phyloP scores from a whole-genome alignment of 2,329 filamentous ascomycete species.

The Ophiocordyceps robertsii region DNA sequence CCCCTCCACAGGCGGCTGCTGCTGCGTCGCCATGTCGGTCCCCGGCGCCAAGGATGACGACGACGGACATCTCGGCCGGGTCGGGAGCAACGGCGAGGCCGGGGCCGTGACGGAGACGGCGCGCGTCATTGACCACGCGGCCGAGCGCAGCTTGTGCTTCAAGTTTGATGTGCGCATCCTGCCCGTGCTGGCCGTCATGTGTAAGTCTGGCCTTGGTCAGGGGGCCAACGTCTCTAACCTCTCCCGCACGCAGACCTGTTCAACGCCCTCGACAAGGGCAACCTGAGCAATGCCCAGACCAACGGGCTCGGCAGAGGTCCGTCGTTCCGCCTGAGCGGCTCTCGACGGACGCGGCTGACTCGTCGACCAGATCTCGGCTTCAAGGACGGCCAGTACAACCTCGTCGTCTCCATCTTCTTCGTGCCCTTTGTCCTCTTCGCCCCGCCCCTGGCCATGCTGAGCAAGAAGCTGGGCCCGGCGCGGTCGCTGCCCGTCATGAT shows the following conservation, averaged over 20 bases:
- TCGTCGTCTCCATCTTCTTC: constrained; percentile 60
- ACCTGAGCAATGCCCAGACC: constrained; percentile 42
- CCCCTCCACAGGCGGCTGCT: too few species aligned
- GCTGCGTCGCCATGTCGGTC: neutral
- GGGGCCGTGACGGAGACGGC: constrained; percentile 9
- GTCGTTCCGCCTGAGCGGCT: neutral
- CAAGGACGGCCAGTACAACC: constrained; percentile 53
- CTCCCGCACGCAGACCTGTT: constrained; percentile 25
- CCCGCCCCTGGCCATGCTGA: constrained; percentile 43
- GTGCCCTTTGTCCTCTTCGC: constrained; percentile 62
- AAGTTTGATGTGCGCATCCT: constrained; percentile 42
- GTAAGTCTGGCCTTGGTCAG: too few species aligned
- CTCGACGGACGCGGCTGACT: neutral
- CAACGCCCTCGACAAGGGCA: constrained; percentile 30
- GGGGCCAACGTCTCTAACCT: neutral
- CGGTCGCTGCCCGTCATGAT: constrained; percentile 58
- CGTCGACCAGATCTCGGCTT: constrained; percentile 31
- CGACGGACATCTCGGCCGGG: neutral
- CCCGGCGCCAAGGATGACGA: neutral
- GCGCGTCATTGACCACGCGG: constrained; percentile 22
- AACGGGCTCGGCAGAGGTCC: constrained; percentile 24
- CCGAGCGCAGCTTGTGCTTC: constrained; percentile 36
- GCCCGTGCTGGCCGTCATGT: constrained; percentile 42
- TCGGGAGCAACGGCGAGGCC: neutral
- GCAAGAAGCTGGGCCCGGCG: constrained; percentile 57